Base-by-base conservation (phyloP, 805 yeast species). In the Schwanniomyces occidentalis region DNA sequence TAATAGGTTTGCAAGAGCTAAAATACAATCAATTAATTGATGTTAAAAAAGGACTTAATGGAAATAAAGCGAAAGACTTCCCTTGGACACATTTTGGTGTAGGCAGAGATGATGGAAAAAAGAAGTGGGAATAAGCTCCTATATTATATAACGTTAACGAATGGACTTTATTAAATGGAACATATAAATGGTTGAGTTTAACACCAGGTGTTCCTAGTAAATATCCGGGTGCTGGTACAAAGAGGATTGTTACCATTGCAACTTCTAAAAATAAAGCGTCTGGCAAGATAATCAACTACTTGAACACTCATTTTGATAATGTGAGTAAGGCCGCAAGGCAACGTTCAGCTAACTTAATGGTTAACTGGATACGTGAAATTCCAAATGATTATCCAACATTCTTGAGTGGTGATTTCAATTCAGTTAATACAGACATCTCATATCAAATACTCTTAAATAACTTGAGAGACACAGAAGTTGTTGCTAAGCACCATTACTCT, bases 391-490 rank as follows among this genome's bases (percentile, higher is more conserved):
- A 58, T 14, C 65, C 71, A 2, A 64, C 69, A 2, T 57, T 75
- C 32, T 56, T 78, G n/a, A 56, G 67, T 10, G 84, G 84, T 3
- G 83, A 78, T 49, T 73, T 80, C 57, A 80, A 80, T 47, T 69
- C 80, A 2, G 25, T 32, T 13, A 20, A 34, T 4, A 24, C 42
- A 2, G 54, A 46, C 19, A 30, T 38, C 16, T 45, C 54, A 10
- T 54, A 52, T 23, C 59, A 65, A 34, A 68, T 73, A 1, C 43
- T 53, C n/a, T 73, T 70, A 12, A 61, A 53, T 7, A 63, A 66
- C 0, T 60, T 55, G 34, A 54, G 51, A 17, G 70, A 62, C 17
- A 57, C 65, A 41, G 27, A 46, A 4, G 44, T 56, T 6, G 47
- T 55, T 8, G 56, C 65, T 3, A 56, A 61, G 3, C 21, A 24